A percentile compares a stretch with the other conserved stretches of the same genome.
phyloP scores from a whole-genome alignment of 1,139 yeast species.

The Kurtzmaniella quercitrusa region DNA sequence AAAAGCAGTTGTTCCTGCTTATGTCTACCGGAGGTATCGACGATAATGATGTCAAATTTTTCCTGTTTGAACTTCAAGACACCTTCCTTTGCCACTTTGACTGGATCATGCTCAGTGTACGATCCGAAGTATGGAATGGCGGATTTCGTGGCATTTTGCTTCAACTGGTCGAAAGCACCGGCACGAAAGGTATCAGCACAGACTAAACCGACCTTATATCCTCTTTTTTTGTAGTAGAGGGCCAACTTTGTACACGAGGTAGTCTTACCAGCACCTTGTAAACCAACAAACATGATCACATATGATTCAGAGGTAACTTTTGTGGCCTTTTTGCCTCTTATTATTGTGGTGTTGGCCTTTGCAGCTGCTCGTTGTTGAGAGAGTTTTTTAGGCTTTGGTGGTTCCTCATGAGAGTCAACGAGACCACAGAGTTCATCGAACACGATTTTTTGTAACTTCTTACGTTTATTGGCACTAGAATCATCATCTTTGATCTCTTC shows the following conservation, averaged over 20 bases:
- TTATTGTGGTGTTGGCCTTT: slow-evolving; percentile 13
- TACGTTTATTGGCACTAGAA: slow-evolving; percentile 61
- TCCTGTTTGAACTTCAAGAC: slow-evolving; percentile 88
- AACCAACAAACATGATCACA: slow-evolving; percentile 95
- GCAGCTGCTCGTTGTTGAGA: slow-evolving; percentile 8
- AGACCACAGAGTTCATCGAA: slow-evolving; percentile 86
- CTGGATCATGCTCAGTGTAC: slow-evolving; percentile 94
- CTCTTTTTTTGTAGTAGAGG: slow-evolving; percentile 88
- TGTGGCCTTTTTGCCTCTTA: slow-evolving; percentile 29
- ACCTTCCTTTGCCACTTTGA: slow-evolving; percentile 86
- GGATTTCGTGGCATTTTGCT: slow-evolving; percentile 95
- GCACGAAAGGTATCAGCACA: slow-evolving; percentile 99
- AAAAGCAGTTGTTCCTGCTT: slow-evolving; percentile 91
- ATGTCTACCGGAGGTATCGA: slow-evolving; percentile 98
- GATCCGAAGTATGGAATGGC: slow-evolving; percentile 93
- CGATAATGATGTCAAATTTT: slow-evolving; percentile 88
- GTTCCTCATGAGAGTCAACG: slow-evolving; percentile 66
- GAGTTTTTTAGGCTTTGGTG: slow-evolving; percentile 81
- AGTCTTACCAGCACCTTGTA: slow-evolving; percentile 98
- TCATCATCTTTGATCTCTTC: slow-evolving; percentile 49
- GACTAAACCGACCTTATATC: slow-evolving; percentile 90
- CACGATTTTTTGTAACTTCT: slow-evolving; percentile 83
- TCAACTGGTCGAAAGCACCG: slow-evolving; percentile 97
- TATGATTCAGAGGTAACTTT: slow-evolving; percentile 28
- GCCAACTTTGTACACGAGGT: slow-evolving; percentile 97